phyloP scores from a whole-genome alignment of 163 green algal genomes.

The Trebouxiophyceae sp. region DNA sequence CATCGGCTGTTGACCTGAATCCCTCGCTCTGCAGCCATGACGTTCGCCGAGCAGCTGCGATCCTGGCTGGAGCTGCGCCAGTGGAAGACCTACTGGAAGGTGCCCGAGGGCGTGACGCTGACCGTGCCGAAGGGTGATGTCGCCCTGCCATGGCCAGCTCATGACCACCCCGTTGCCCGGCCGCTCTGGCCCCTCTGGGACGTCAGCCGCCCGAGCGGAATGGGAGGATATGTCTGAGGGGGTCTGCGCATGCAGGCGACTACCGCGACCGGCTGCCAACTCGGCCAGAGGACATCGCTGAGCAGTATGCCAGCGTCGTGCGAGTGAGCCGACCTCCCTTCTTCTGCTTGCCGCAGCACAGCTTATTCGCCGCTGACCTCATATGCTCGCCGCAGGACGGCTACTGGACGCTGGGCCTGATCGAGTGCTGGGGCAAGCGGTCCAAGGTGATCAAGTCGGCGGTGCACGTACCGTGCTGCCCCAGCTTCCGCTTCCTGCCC shows the following conservation, averaged over 20 bases:
- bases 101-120: neutral
- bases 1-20: neutral
- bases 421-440: constrained; percentile 34
- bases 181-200: too few relatives aligned
- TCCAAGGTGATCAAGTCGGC: constrained; percentile 25
- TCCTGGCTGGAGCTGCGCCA: neutral
- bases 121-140: too few relatives aligned
- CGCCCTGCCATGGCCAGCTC: neutral
- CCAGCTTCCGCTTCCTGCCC: constrained; percentile 18
- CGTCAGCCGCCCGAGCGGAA: too few relatives aligned
- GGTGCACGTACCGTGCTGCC: constrained; percentile 44
- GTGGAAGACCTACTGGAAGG: constrained; percentile 7
- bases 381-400: constrained; percentile 8
- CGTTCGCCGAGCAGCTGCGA: too few relatives aligned
- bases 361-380: neutral
- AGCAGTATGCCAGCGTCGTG: constrained; percentile 10
- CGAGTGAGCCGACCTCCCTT: constrained; percentile 1
- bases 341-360: neutral
- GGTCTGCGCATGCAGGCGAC: neutral
- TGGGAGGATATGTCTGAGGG: too few relatives aligned
- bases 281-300: constrained; percentile 8
- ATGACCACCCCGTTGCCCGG: too few relatives aligned
- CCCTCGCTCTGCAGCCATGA: neutral
- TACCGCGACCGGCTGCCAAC: constrained; percentile 6
- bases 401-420: constrained; percentile 33